A percentile compares a stretch with the other conserved stretches of the same genome.
phyloP scores from a whole-genome alignment of 2,329 filamentous ascomycete genomes.

The Epichloe scottii region DNA sequence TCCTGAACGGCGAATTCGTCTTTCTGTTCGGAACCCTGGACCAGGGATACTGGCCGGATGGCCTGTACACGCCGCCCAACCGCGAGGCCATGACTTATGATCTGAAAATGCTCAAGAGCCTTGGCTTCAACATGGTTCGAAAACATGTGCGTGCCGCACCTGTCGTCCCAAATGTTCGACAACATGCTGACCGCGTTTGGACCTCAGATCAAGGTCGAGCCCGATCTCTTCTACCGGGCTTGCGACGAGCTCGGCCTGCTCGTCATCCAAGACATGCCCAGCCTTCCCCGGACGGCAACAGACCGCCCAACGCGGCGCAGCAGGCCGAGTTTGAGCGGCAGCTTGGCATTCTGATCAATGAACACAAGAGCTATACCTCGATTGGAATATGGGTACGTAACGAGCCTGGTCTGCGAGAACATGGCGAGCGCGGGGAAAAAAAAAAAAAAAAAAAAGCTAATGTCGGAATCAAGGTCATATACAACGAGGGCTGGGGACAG shows the following conservation, averaged over 20 bases:
- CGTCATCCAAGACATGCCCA: slow-evolving; percentile 62
- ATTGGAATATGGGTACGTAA: slow-evolving; percentile 48
- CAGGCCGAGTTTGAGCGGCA: slow-evolving; percentile 55
- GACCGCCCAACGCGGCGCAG: slow-evolving; percentile 30
- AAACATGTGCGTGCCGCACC: slow-evolving; percentile 46
- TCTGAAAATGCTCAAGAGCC: slow-evolving; percentile 46
- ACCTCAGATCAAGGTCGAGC: slow-evolving; percentile 50
- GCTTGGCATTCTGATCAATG: slow-evolving; percentile 46
- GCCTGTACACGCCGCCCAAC: slow-evolving; percentile 51
- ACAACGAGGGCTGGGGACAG: slow-evolving; percentile 64
- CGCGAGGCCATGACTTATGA: slow-evolving; percentile 57
- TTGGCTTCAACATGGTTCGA: slow-evolving; percentile 59
- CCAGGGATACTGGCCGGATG: slow-evolving; percentile 62
- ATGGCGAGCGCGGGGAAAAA: background rate
- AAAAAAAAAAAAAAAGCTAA: background rate
- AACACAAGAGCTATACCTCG: slow-evolving; percentile 51
- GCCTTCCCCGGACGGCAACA: slow-evolving; percentile 28
- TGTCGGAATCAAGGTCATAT: slow-evolving; percentile 38
- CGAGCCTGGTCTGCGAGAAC: background rate
- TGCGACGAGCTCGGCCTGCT: slow-evolving; percentile 54
- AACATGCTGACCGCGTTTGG: background rate
- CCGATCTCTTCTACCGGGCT: slow-evolving; percentile 54
- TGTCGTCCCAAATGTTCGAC: accelerated
- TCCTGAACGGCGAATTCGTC: slow-evolving; percentile 56
- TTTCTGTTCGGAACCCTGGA: slow-evolving; percentile 59